These are phyloP conservation scores for Chlorella sp. DNA, from an alignment of 139 green algal genomes.

Conservation along the genomic window DNA sequence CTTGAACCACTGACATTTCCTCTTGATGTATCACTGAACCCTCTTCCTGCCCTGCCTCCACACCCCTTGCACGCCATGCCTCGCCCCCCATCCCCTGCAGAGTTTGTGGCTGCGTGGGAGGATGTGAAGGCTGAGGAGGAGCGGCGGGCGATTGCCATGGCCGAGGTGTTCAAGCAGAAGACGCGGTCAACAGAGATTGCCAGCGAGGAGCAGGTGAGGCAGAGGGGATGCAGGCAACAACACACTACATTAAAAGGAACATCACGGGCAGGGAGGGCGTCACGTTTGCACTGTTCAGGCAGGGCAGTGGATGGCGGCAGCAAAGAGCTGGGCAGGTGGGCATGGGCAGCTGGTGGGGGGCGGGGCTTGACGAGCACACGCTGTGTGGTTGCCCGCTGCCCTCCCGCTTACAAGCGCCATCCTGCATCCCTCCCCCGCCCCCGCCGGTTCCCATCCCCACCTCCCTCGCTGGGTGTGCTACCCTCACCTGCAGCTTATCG, in stretches of 20 bases:
- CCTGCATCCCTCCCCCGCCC: too few species aligned
- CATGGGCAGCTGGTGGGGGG: background rate
- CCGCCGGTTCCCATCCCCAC: background rate
- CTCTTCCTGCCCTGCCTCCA: background rate
- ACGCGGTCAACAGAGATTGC: slow-evolving; percentile 48
- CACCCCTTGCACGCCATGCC: background rate
- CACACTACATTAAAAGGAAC: background rate
- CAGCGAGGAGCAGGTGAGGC: slow-evolving; percentile 70
- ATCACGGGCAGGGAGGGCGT: background rate
- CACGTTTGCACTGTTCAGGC: background rate
- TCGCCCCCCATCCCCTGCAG: background rate
- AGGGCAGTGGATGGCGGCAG: background rate
- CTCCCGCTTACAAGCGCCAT: background rate
- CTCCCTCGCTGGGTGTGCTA: background rate
- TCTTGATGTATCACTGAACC: too few species aligned
- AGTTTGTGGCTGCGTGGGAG: slow-evolving; percentile 42
- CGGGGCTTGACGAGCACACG: too few species aligned
- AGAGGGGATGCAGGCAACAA: background rate
- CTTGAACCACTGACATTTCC: too few species aligned
- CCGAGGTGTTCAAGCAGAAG: slow-evolving; percentile 85
- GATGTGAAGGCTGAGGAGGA: slow-evolving; percentile 64
- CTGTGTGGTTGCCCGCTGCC: too few species aligned
- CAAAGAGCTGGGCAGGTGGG: too few species aligned
- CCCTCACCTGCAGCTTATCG: background rate
- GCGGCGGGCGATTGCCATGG: slow-evolving; percentile 68